Percentiles rank a stretch among this genome's conserved stretches.
Conservation (phyloP, 306 rosid genomes). For the Pyrus pyrifolia region DNA sequence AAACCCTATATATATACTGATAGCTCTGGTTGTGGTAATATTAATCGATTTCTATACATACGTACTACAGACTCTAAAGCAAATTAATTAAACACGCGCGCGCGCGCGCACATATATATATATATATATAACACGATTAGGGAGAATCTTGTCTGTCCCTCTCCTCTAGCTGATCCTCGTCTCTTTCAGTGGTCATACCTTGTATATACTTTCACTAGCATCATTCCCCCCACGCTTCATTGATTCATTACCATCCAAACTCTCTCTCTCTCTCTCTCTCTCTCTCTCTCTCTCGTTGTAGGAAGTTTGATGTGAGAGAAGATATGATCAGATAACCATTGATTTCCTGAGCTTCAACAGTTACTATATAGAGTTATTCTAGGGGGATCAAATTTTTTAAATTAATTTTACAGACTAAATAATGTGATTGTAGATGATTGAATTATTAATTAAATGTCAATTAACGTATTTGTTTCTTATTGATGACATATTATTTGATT, state of each 20-base stretch:
- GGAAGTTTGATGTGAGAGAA: background rate
- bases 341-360: background rate
- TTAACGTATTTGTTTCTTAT: too few species aligned
- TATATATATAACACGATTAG: background rate
- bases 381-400: too few species aligned
- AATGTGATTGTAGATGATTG: too few species aligned
- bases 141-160: background rate
- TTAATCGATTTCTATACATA: background rate
- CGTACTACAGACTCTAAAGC: too few species aligned
- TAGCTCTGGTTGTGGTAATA: background rate
- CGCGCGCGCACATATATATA: background rate
- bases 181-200: background rate
- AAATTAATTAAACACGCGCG: too few species aligned
- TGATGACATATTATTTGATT: too few species aligned
- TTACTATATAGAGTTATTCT: too few species aligned
- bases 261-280: background rate
- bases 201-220: too few species aligned
- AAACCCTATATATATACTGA: too few species aligned
- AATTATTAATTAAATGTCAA: too few species aligned
- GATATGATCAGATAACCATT: background rate
- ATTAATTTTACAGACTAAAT: too few species aligned
- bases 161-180: constrained; percentile 2
- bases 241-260: too few species aligned
- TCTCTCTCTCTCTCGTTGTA: background rate
- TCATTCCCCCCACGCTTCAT: background rate